Evolutionary conservation across 2,329 filamentous ascomycete genomes (phyloP).

Genomic region (Hymenoscyphus albidus): DNA sequence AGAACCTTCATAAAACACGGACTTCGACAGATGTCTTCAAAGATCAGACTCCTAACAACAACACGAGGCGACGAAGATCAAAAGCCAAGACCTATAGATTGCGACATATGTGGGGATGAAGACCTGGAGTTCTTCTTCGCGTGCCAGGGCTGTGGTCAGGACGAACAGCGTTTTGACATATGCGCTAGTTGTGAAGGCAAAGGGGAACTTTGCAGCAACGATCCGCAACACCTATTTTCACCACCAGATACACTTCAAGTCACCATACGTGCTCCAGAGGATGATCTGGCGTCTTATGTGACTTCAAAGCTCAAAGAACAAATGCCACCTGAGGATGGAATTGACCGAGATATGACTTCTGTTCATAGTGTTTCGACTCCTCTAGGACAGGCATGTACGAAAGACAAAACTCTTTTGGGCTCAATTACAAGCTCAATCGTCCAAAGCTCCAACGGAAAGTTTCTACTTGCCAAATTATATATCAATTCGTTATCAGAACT

Average conservation of each 20-base stretch:
- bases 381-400: slow-evolving; percentile 11
- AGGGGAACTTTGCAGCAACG: slow-evolving; percentile 5
- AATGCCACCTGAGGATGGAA: slow-evolving; percentile 11
- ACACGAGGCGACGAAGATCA: slow-evolving; percentile 13
- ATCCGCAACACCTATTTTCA: slow-evolving; percentile 10
- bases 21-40: slow-evolving; percentile 7
- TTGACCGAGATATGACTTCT: slow-evolving; percentile 5
- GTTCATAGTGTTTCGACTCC: slow-evolving; percentile 6
- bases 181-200: slow-evolving; percentile 11
- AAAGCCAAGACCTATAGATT: background rate
- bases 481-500: slow-evolving; percentile 13
- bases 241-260: slow-evolving; percentile 13
- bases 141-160: slow-evolving; percentile 14
- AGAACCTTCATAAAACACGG: slow-evolving; percentile 13
- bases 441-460: slow-evolving; percentile 13
- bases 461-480: slow-evolving; percentile 19
- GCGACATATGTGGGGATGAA: slow-evolving; percentile 10
- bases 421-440: slow-evolving; percentile 13
- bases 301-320: slow-evolving; percentile 9
- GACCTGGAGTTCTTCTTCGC: slow-evolving; percentile 9
- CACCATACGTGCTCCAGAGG: slow-evolving; percentile 9
- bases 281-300: slow-evolving; percentile 15
- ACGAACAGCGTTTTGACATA: slow-evolving; percentile 12
- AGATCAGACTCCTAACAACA: slow-evolving; percentile 18
- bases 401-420: slow-evolving; percentile 9